Evolutionary conservation across 2,329 filamentous ascomycete species (phyloP), one percentile per base, ranked within the genome.

Genomic region (Ramichloridium luteum): DNA sequence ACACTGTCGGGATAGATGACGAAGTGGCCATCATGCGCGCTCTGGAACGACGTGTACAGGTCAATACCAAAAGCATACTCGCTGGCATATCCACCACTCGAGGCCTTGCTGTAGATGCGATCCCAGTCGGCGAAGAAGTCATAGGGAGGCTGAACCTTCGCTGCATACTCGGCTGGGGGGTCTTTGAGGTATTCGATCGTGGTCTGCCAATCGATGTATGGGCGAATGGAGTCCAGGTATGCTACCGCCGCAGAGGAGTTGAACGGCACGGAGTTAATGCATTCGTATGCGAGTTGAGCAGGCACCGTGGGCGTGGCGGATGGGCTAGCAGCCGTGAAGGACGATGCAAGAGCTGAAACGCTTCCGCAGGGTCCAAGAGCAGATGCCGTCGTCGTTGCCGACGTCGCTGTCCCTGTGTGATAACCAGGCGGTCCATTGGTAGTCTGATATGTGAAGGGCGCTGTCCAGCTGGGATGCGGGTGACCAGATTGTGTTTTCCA

Each of bases 11-110:
- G 68, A 10, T 64, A 54, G 45, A 66, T 74, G 12, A 60, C 55
- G 30, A 77, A 74, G 46, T 82, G 77, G 1, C 74, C 73, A 47
- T 82, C 77, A 42, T 80, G 73, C 3, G 70, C 68, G 2, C 59
- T 59, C 14, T 62, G 60, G 20, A 74, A 59, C 5, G 71, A 53
- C 20, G 61, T 53, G 35, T 68, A 67, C 2, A 81, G 57, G 16
- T 69, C 68, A 39, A 50, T 59, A 6, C 61, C 61, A 38, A 65
- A 66, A 12, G 56, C 53, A 30, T 58, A 62, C 34, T 65, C 61
- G 22, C 55, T 61, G 8, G 40, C 41, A 35, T 61, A 64, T 5
- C 38, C 34, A 20, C 47, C 54, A 31, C 40, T 43, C n/a, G 49
- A 44, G 2, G 60, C 53, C 20, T 61, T 60, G 4, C 37, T 36